phyloP scores from a whole-genome alignment of 75 land plant species.

The Ceratopteris richardii region DNA sequence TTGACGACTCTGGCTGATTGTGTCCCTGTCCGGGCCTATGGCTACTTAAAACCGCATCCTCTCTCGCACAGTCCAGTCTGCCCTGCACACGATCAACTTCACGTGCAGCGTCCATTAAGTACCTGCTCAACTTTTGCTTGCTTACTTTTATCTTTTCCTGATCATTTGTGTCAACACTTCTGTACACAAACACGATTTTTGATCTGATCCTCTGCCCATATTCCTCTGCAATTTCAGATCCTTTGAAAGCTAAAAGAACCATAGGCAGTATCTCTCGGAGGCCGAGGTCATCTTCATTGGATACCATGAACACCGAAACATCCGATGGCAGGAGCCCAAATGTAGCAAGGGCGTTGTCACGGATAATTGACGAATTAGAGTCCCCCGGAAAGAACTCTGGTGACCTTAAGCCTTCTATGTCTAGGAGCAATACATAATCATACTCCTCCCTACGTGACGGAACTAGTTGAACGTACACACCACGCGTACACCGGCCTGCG shows the following conservation, averaged over 20 bases:
- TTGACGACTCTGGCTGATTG: too few species aligned
- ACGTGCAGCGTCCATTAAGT: conserved; percentile 7
- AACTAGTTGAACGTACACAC: conserved; percentile 10
- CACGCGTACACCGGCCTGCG: conserved; percentile 7
- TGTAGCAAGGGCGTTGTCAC: conserved; percentile 10
- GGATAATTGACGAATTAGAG: not conserved
- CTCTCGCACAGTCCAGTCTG: too few species aligned
- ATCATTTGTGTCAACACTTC: conserved; percentile 14
- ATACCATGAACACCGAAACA: not conserved
- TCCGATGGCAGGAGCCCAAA: conserved; percentile 14
- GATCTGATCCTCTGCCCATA: not conserved
- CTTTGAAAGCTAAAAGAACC: conserved; percentile 15
- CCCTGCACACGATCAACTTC: not conserved
- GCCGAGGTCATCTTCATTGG: not conserved
- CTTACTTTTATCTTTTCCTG: not conserved
- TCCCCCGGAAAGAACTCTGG: conserved; percentile 14
- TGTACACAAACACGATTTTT: not conserved
- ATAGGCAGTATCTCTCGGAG: not conserved
- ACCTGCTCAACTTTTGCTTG: not conserved
- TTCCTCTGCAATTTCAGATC: conserved; percentile 3
- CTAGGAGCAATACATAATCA: conserved; percentile 9
- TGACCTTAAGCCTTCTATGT: conserved; percentile 12
- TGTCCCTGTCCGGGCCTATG: too few species aligned
- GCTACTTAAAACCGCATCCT: too few species aligned
- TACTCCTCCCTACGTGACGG: not conserved